phyloP scores from a whole-genome alignment of 768 basidiomycete genomes.

The Cyathus striatus region DNA sequence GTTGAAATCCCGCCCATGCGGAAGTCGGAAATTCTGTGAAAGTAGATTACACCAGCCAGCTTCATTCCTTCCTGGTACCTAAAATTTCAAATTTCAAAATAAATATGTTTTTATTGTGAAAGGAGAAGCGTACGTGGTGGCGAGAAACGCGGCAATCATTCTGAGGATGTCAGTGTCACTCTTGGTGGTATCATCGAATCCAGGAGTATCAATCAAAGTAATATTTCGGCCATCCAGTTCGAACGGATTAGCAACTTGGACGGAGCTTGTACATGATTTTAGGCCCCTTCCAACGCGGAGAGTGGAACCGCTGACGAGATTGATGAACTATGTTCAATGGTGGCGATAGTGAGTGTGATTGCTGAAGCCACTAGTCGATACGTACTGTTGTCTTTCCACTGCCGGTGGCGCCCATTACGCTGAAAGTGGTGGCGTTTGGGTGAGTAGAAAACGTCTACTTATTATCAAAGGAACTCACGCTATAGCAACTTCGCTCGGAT shows the following conservation, averaged over 20 bases:
- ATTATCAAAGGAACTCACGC: too few relatives aligned
- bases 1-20: slow-evolving; percentile 46
- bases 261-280: slow-evolving; percentile 44
- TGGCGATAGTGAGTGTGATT: neutral
- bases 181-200: slow-evolving; percentile 50
- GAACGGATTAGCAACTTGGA: slow-evolving; percentile 38
- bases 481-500: too few relatives aligned
- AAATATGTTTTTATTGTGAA: neutral
- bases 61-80: slow-evolving; percentile 29
- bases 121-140: slow-evolving; percentile 20
- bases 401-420: slow-evolving; percentile 34
- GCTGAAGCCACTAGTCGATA: neutral
- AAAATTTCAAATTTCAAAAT: neutral
- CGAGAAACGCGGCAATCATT: slow-evolving; percentile 40
- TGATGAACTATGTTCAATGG: slow-evolving; percentile 39
- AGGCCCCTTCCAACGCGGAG: slow-evolving; percentile 40
- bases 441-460: too few relatives aligned
- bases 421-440: slow-evolving; percentile 9
- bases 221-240: slow-evolving; percentile 34
- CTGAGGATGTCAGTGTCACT: slow-evolving; percentile 43
- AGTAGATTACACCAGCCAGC: slow-evolving; percentile 49
- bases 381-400: slow-evolving; percentile 33
- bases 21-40: slow-evolving; percentile 50
- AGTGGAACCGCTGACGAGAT: slow-evolving; percentile 42
- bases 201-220: slow-evolving; percentile 53